Evolutionary conservation across 176 grass and related monocot genomes (phyloP).

Genomic region (Musa itinerans): DNA sequence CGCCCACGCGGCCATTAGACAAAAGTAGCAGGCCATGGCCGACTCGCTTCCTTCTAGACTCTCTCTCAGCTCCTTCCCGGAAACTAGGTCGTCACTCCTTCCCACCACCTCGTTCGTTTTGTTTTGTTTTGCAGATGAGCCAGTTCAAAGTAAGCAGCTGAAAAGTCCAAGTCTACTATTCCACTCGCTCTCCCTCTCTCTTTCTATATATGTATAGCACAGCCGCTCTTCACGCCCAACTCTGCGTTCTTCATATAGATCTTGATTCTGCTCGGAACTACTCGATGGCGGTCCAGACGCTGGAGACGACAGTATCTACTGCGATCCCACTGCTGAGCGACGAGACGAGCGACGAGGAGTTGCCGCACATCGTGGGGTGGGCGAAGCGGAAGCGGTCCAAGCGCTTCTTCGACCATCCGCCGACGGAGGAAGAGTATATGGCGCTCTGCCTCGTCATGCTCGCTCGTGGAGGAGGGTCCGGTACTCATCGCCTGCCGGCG

Average conservation of each 20-base stretch:
- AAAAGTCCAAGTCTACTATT: neutral
- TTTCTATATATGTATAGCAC: neutral
- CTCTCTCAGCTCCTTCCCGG: neutral
- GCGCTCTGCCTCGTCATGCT: slow-evolving; percentile 95
- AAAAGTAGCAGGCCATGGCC: neutral
- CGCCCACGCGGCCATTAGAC: too few species aligned
- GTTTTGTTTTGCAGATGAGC: neutral
- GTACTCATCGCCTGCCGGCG: neutral
- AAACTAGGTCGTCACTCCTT: neutral
- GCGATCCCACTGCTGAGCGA: neutral
- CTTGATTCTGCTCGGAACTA: neutral
- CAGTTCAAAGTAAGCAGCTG: neutral
- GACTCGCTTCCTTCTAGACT: neutral
- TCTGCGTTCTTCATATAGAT: neutral
- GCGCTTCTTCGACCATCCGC: slow-evolving; percentile 31
- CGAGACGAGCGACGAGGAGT: slow-evolving; percentile 33
- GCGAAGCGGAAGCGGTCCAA: slow-evolving; percentile 79
- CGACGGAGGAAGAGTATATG: slow-evolving; percentile 82
- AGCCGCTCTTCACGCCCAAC: neutral
- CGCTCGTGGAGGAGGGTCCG: slow-evolving; percentile 34
- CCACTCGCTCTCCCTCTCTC: too few species aligned
- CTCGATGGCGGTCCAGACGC: neutral
- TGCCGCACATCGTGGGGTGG: slow-evolving; percentile 59
- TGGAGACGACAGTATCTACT: neutral
- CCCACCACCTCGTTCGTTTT: neutral